Base-by-base conservation (phyloP, 306 rosid species). In the Gynostemma pentaphyllum region DNA sequence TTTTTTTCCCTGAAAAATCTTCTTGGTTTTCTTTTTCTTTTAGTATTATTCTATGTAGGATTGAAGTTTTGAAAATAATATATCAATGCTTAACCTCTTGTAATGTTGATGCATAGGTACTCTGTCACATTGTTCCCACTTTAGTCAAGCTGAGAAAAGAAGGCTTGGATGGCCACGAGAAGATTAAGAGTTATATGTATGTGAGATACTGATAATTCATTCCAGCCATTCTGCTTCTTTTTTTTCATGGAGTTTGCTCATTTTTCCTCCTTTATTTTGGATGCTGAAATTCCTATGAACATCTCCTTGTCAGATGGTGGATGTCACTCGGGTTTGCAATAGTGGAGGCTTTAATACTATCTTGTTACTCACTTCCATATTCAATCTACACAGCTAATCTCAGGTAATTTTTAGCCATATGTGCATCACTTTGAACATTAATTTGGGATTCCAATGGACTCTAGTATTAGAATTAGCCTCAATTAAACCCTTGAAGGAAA, bases 121-220 rank as follows among this genome's bases (percentile, higher is more conserved):
- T 88, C 45, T 92, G 96, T 68, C 87, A 88, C 71, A 78, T 88
- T 28, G 64, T 92, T 69, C 99, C 99, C 72, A 86, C 95, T 59
- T 76, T 92, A 42, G 94, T 88, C 66, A 92, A 92, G 95, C 78
- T 92, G 77, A 89, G 99, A 63, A 92, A 92, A 73, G 99, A 92
- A 84, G 99, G 99, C 78, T 76, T 92, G 79, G 96, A 86, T 82
- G 99, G 94, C 45, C 82, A 92, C 7, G 95, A 92, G 82, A 92
- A 92, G 88, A 92, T 92, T 69, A 92, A 92, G 82, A 86, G 95
- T 84, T 92, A 92, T 73, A 92, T 92, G 99, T 92, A 82, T 84
- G 99, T 84, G n/a, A n/a, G n/a, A n/a, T n/a, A n/a, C 79, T 85
- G 75, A 73, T 81, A 82, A 76, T 78, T 76, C 78, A 70, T 83